Percentiles rank a stretch among this genome's conserved stretches.
These are phyloP conservation scores for Talaromyces sp. DNA, from an alignment of 2,329 filamentous ascomycete species.

Conservation along the genomic window DNA sequence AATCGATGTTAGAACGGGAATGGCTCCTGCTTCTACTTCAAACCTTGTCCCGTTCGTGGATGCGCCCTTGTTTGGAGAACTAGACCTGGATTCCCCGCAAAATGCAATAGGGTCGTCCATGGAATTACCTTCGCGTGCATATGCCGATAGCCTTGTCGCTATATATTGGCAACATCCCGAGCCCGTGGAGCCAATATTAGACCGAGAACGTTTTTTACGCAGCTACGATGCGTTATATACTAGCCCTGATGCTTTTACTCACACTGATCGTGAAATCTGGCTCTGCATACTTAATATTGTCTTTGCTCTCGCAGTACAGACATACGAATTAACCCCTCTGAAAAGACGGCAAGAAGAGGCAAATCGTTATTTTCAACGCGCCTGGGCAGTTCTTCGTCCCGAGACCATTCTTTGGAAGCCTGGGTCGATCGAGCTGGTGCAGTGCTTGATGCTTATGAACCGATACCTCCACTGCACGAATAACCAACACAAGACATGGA, in stretches of 20 bases:
- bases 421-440: conserved; percentile 15
- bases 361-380: conserved; percentile 15
- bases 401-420: conserved; percentile 17
- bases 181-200: conserved; percentile 14
- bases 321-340: conserved; percentile 12
- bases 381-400: conserved; percentile 14
- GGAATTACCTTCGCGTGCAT: conserved; percentile 13
- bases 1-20: conserved; percentile 15
- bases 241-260: background rate
- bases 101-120: background rate
- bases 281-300: conserved; percentile 16
- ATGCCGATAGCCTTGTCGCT: conserved; percentile 15
- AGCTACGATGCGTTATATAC: conserved; percentile 11
- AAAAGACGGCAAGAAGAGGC: conserved; percentile 12
- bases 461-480: conserved; percentile 19
- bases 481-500: conserved; percentile 19
- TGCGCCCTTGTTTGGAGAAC: conserved; percentile 17
- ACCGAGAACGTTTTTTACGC: conserved; percentile 10
- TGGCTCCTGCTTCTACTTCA: conserved; percentile 3
- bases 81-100: conserved; percentile 5
- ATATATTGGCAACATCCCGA: conserved; percentile 18
- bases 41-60: conserved; percentile 16
- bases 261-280: background rate
- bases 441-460: conserved; percentile 19
- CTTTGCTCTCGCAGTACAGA: conserved; percentile 17